Evolutionary conservation across 2,329 filamentous ascomycete genomes (phyloP), one percentile per base, ranked within the genome.

Genomic region (Fusarium austroafricanum): DNA sequence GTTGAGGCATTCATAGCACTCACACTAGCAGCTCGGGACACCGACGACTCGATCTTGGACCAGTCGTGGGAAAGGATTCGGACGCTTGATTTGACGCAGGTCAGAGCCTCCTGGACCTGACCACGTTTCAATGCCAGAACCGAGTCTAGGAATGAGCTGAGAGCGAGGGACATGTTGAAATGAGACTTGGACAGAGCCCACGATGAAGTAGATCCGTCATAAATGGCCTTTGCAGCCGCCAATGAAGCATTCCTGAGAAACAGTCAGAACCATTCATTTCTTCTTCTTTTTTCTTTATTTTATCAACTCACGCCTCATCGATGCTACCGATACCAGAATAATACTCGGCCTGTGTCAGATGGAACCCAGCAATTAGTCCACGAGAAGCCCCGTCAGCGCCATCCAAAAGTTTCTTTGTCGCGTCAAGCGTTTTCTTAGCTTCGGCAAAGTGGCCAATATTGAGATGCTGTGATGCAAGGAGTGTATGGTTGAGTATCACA

Each of bases 341-440:
- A 75, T 94, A 93, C 75, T 97, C 92, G 1, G 92, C 89, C 63
- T 90, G 89, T 0, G 89, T 87, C 9, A 97, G 79, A 67, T 94
- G 86, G 76, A 91, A 91, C 17, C 79, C 78, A 11, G 82, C 83
- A 20, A 83, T 67, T 8, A 81, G 77, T 18, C 83, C 80, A 14
- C 75, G 75, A 4, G 81, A 78, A 5, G 76, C 63, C 1, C 73
- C 73, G n/a, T 80, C 75, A n/a, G 79, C 74, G 51, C 80, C 74
- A 40, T 77, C 71, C 10, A 81, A 67, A 18, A 84, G 83, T 20
- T 80, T 77, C 65, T 89, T 84, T 5, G 89, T 88, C 55, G 85
- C 84, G 2, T 84, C 82, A 17, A 97, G 83, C 0, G 82, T 75
- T 61, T 81, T 77, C 38, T 83, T 82, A 1, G 86, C 86, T 67